Evolutionary conservation across 306 rosid genomes (phyloP).

Genomic region (Dicorynia guianensis): DNA sequence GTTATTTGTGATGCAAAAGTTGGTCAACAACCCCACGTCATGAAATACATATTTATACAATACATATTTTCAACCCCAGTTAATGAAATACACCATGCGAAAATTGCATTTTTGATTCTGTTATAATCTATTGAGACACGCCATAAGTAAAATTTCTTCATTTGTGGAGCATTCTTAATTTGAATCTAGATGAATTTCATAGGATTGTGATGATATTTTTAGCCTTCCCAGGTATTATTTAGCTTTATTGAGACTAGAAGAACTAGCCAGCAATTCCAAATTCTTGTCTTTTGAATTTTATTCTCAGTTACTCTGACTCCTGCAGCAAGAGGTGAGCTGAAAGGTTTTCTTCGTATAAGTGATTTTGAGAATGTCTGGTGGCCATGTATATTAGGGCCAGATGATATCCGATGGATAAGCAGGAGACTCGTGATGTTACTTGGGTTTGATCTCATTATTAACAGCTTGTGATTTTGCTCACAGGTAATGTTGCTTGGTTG

Average conservation of each 20-base stretch:
- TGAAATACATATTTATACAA: not conserved
- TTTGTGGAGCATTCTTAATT: not conserved
- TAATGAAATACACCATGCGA: too few relatives aligned
- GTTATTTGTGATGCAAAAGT: not conserved
- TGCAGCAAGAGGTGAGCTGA: slow-evolving; percentile 61
- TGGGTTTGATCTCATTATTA: slow-evolving; percentile 84
- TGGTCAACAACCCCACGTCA: not conserved
- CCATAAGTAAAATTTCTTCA: not conserved
- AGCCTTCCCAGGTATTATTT: not conserved
- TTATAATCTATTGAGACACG: not conserved
- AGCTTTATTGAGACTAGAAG: not conserved
- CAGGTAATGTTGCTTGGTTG: slow-evolving; percentile 87
- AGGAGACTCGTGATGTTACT: slow-evolving; percentile 85
- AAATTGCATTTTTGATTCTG: not conserved
- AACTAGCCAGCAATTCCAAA: not conserved
- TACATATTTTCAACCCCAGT: not conserved
- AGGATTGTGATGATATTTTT: not conserved
- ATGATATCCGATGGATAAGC: slow-evolving; percentile 97
- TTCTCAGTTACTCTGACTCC: not conserved
- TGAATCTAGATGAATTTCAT: not conserved
- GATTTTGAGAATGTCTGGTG: slow-evolving; percentile 93
- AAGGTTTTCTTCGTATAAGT: slow-evolving; percentile 81
- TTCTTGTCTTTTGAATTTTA: slow-evolving; percentile 20
- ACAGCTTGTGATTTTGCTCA: slow-evolving; percentile 98
- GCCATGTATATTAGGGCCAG: slow-evolving; percentile 91